Conservation (phyloP, 768 basidiomycete genomes). For the Hypholoma fasciculare region DNA sequence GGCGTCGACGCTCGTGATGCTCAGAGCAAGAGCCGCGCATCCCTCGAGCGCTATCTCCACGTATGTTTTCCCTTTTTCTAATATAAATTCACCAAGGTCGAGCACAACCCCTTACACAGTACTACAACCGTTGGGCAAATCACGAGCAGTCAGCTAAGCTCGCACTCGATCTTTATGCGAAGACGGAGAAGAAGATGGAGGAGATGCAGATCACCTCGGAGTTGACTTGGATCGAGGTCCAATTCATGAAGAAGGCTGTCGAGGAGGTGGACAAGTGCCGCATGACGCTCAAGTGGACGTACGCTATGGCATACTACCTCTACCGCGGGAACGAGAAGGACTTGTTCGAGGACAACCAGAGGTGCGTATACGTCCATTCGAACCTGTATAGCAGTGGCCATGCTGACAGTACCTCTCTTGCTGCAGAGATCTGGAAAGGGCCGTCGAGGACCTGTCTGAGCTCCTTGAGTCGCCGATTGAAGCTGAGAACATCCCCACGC, state of each 20-base stretch:
- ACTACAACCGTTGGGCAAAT: conserved; percentile 99
- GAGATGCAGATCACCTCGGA: conserved; percentile 94
- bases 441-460: conserved; percentile 94
- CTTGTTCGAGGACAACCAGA: conserved; percentile 96
- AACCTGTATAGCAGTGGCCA: neutral
- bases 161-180: conserved; percentile 85
- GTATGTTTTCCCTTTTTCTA: conserved; percentile 46
- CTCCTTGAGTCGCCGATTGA: conserved; percentile 91
- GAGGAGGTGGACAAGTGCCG: conserved; percentile 89
- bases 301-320: conserved; percentile 98
- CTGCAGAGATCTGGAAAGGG: conserved; percentile 84
- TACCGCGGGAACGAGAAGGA: conserved; percentile 90
- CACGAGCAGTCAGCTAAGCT: conserved; percentile 99
- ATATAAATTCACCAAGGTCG: neutral
- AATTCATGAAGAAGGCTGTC: conserved; percentile 98
- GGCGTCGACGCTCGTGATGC: conserved; percentile 89
- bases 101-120: conserved; percentile 45
- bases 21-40: conserved; percentile 87
- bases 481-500: conserved; percentile 71
- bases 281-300: conserved; percentile 98
- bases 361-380: conserved; percentile 41
- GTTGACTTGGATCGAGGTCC: conserved; percentile 97
- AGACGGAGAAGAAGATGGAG: conserved; percentile 99
- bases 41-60: conserved; percentile 93
- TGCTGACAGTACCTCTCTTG: neutral